phyloP scores from a whole-genome alignment of 352 stramenopile species.

The Phytophthora constricta region DNA sequence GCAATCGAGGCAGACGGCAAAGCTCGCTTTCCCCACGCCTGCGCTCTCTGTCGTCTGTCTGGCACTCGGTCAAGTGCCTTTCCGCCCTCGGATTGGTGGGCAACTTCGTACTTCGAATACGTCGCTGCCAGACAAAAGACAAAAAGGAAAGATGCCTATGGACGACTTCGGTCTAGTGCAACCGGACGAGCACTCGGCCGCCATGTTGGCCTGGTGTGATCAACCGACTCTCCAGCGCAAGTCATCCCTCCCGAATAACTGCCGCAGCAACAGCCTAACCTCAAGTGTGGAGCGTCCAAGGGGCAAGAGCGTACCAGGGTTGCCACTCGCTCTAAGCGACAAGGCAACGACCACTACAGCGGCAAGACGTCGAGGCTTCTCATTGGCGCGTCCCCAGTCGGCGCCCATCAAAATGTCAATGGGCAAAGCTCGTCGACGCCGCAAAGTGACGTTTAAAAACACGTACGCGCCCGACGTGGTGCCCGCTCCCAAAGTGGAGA shows the following conservation, averaged over 20 bases:
- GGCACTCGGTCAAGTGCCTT: too few relatives aligned
- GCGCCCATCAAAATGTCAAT: conserved; percentile 28
- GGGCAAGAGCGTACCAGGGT: conserved; percentile 21
- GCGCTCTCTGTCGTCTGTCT: not conserved
- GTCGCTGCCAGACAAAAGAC: not conserved
- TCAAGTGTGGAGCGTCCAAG: conserved; percentile 18
- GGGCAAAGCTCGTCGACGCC: conserved; percentile 26
- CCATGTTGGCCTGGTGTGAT: conserved; percentile 33
- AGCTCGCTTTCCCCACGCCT: not conserved
- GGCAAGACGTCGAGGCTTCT: conserved; percentile 29
- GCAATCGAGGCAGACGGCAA: not conserved
- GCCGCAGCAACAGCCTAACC: conserved; percentile 2
- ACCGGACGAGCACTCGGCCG: conserved; percentile 27
- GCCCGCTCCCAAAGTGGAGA: conserved; percentile 40
- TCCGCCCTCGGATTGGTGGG: not conserved
- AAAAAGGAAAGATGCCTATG: not conserved
- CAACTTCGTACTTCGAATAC: not conserved
- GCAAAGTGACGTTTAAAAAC: conserved; percentile 63
- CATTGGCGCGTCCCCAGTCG: conserved; percentile 24
- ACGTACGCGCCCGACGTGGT: conserved; percentile 48
- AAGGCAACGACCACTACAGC: not conserved
- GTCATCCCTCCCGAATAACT: conserved; percentile 21
- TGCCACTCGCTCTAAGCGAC: not conserved
- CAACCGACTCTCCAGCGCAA: conserved; percentile 38
- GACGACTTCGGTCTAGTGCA: not conserved